Conservation (phyloP, 1,284 basidiomycete genomes). For the Trametes sp. region DNA sequence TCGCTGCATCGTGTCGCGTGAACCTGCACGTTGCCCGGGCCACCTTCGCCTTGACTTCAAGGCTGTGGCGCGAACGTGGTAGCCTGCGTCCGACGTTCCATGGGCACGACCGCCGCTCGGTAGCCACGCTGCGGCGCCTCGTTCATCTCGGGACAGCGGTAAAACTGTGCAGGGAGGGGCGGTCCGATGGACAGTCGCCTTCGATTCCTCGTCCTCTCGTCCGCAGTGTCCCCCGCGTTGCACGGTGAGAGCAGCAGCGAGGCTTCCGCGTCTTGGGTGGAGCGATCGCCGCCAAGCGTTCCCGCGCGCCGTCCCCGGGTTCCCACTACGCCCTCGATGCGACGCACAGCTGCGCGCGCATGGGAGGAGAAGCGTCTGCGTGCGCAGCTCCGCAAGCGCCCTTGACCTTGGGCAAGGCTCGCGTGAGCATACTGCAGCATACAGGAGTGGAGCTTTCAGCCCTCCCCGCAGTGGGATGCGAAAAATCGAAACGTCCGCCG, state of each 20-base stretch:
- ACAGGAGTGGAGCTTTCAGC: too few relatives aligned
- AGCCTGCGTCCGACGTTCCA: not conserved
- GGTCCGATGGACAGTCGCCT: not conserved
- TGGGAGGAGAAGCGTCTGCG: not conserved
- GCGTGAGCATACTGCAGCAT: too few relatives aligned
- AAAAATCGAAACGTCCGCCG: not conserved
- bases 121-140: not conserved
- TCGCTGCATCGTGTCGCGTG: too few relatives aligned
- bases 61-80: conserved; percentile 5
- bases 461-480: not conserved
- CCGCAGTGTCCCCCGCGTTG: not conserved
- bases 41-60: too few relatives aligned
- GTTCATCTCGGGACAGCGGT: not conserved
- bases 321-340: not conserved
- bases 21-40: too few relatives aligned
- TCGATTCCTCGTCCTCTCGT: not conserved
- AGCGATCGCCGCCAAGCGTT: conserved; percentile 20
- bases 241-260: not conserved
- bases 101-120: not conserved
- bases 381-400: not conserved
- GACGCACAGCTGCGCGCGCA: not conserved
- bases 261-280: not conserved
- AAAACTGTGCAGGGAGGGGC: not conserved
- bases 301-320: not conserved
- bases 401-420: not conserved